Base-by-base conservation (phyloP, 257 asterid species). In the Solanum pimpinellifolium region DNA sequence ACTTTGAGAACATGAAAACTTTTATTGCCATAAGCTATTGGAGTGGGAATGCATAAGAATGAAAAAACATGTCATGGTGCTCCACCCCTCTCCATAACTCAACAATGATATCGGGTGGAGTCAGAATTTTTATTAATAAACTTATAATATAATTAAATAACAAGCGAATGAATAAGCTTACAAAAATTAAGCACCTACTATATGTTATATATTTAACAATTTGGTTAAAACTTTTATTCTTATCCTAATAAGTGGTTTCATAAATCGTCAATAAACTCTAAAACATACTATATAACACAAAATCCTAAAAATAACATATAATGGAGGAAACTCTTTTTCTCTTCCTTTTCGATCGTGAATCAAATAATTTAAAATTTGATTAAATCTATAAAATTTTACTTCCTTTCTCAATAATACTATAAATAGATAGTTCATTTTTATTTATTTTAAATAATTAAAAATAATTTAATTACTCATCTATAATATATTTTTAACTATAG, bases 101-200 rank as follows among this genome's bases (percentile, higher is more conserved):
- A 52, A 2, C 15, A 5, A 21, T 3, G 21, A 49, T 49, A 49
- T 29, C 9, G 9, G 7, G 21, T 1, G 1, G 23, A 52, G 23
- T 52, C 23, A 16, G 1, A 52, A 52, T 5, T 52, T 52, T 16
- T 16, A 52, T 52, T 52, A 52, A 52, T 1, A 7, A 52, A 1
- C 18, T 52, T 2, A 52, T 52, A 52, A 2, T 52, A 52, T 52
- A 52, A 37, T 35, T 35, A 49, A 52, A 52, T 52, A 52, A 52
- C 6, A 16, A 52, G 6, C 1, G 7, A 1, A 52, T 0, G 0
- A 52, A 52, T 16, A 52, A 6, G 0, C 18, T 52, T 1, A 1
- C 7, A 16, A 52, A 52, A 0, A 52, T 16, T 16, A 52, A 2
- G 2, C 23, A 52, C 18, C 60, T 52, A 52, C 10, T 16, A 52